Base-by-base conservation (phyloP, 192 early-diverging fungal species). In the Podila clonocystis region DNA sequence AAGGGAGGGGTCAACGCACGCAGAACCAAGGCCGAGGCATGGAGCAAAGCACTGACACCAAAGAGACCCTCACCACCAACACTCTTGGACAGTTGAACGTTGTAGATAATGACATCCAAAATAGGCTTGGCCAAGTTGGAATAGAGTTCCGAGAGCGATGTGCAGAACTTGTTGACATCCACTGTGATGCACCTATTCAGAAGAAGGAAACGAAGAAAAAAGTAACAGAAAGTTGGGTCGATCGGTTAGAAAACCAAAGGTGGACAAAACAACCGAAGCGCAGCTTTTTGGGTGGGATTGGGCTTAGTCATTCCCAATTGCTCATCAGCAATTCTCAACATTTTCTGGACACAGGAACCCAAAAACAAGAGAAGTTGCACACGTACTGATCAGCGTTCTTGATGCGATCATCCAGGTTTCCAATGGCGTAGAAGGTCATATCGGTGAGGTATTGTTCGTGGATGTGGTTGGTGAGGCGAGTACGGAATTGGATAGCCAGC, bases 61-160 rank as follows among this genome's bases (percentile, higher is more conserved):
- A 98, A 94, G 45, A 97, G 84, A 50, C 94, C 91, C 57, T 95
- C 93, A 48, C 91, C 89, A 22, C 97, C 98, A 63, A 98, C 92
- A 83, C 88, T 95, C 50, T 89, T 86, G 9, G 92, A 89, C 62
- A 98, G 87, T 85, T 97, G 95, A 48, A 89, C 85, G 82, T 96
- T 97, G 89, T 95, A 99, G 62, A 98, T 92, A 36, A 98, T 86
- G 9, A 93, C 93, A 85, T 99, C 98, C 26, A 99, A 87, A 22
- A 95, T 89, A 11, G 98, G 98, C 73, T 99, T 99, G 52, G 95
- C 95, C 65, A 97, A 86, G 78, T 98, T 97, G 33, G 93, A 95
- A 86, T 98, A 99, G 31, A 99, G 87, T 62, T 91, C 93, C 15
- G 95, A 88, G 20, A 95, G 84, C 22, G 94, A 94, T 55, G 91